These are phyloP conservation scores for Neurospora tetrasperma DNA, from an alignment of 495 filamentous ascomycete genomes.

Conservation along the genomic window DNA sequence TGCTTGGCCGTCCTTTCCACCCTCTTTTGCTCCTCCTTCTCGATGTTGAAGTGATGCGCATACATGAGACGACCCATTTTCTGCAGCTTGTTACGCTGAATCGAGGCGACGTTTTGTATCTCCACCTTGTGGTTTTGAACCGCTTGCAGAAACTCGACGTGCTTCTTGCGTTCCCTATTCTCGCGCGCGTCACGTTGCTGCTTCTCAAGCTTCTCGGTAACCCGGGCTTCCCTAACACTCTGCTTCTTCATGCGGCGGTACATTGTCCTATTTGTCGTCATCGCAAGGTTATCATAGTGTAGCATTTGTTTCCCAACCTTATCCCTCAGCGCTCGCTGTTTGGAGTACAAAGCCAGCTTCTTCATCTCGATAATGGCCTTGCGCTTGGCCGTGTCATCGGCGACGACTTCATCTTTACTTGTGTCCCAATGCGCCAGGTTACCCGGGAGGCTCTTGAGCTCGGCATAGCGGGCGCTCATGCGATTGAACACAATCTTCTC, in stretches of 20 bases:
- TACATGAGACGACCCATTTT: slow-evolving; percentile 85
- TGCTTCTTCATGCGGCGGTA: slow-evolving; percentile 96
- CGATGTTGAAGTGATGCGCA: slow-evolving; percentile 83
- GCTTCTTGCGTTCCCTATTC: slow-evolving; percentile 90
- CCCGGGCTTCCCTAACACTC: slow-evolving; percentile 85
- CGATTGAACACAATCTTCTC: slow-evolving; percentile 84
- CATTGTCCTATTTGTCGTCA: slow-evolving; percentile 80
- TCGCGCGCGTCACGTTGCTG: slow-evolving; percentile 94
- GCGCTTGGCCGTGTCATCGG: slow-evolving; percentile 75
- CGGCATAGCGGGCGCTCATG: slow-evolving; percentile 68
- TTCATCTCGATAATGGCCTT: slow-evolving; percentile 92
- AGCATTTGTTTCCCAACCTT: slow-evolving; percentile 81
- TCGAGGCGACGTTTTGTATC: slow-evolving; percentile 26
- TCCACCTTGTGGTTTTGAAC: slow-evolving; percentile 51
- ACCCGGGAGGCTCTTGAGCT: slow-evolving; percentile 70
- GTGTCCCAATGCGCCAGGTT: slow-evolving; percentile 80
- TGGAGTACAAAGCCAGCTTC: slow-evolving; percentile 67
- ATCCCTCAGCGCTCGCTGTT: slow-evolving; percentile 76
- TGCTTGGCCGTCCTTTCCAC: slow-evolving; percentile 96
- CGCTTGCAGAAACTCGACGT: slow-evolving; percentile 69
- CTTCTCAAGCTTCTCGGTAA: slow-evolving; percentile 97
- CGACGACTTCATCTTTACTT: slow-evolving; percentile 55
- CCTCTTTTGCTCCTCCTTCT: slow-evolving; percentile 97
- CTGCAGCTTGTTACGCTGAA: slow-evolving; percentile 51
- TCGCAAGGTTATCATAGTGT: slow-evolving; percentile 85